Percentiles rank a stretch among this genome's conserved stretches.
phyloP scores from a whole-genome alignment of 75 land plant genomes.

The Pinus albicaulis region DNA sequence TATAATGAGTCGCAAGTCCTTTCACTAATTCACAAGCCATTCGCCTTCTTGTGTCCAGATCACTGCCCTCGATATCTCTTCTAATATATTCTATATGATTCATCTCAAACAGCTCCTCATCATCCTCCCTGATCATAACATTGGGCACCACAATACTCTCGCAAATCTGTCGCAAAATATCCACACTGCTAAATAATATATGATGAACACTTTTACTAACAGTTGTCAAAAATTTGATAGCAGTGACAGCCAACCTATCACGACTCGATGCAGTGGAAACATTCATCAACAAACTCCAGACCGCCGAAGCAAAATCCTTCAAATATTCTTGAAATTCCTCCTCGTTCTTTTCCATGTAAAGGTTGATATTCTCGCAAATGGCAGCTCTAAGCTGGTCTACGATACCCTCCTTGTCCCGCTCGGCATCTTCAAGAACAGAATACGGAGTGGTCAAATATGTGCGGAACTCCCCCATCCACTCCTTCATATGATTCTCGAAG shows the following conservation, averaged over 20 bases:
- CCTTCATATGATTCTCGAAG: constrained; percentile 96
- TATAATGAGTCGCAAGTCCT: constrained; percentile 76
- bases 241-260: constrained; percentile 81
- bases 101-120: constrained; percentile 94
- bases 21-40: constrained; percentile 96
- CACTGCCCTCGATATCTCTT: constrained; percentile 97
- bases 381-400: constrained; percentile 83
- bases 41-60: constrained; percentile 87
- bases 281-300: constrained; percentile 72
- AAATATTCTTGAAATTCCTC: constrained; percentile 84
- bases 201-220: constrained; percentile 95
- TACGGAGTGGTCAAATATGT: constrained; percentile 63
- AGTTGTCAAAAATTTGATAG: constrained; percentile 89
- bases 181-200: constrained; percentile 55
- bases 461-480: constrained; percentile 95
- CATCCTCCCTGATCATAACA: constrained; percentile 80
- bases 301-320: constrained; percentile 78
- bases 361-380: constrained; percentile 91
- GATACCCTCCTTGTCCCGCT: constrained; percentile 45
- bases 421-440: constrained; percentile 46
- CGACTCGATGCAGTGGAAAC: constrained; percentile 48
- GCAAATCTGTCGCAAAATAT: constrained; percentile 68
- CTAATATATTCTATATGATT: constrained; percentile 94
- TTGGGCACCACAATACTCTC: constrained; percentile 90
- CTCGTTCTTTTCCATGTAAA: constrained; percentile 98